Evolutionary conservation across 306 rosid genomes (phyloP).

Genomic region (Pyrus betulifolia): DNA sequence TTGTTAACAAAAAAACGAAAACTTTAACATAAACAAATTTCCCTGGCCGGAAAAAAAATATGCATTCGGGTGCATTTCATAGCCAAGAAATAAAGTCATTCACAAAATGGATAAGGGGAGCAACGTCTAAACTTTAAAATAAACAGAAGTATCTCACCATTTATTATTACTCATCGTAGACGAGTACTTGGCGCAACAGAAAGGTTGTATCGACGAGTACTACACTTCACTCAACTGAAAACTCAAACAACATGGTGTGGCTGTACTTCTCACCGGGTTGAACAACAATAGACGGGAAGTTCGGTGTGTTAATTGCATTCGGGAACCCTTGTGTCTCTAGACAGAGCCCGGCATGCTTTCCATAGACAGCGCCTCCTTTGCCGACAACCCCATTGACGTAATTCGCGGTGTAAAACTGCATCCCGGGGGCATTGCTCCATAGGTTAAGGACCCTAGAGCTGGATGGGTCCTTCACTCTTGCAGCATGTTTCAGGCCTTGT

Average conservation of each 20-base stretch:
- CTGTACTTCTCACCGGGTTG: slow-evolving; percentile 71
- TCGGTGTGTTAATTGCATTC: slow-evolving; percentile 61
- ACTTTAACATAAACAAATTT: too few relatives aligned
- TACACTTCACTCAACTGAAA: slow-evolving; percentile 53
- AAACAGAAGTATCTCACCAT: neutral
- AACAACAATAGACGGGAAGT: slow-evolving; percentile 74
- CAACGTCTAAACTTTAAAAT: neutral
- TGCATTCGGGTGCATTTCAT: neutral
- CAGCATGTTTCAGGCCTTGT: slow-evolving; percentile 65
- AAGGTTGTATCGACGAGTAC: neutral
- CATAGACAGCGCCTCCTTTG: slow-evolving; percentile 65
- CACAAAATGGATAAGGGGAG: neutral
- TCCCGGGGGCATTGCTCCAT: slow-evolving; percentile 77
- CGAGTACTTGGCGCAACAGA: neutral
- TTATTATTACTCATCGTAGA: neutral
- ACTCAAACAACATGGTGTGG: slow-evolving; percentile 80
- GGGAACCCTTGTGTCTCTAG: slow-evolving; percentile 97
- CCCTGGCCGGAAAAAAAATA: neutral
- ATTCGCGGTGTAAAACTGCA: slow-evolving; percentile 93
- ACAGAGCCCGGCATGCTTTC: slow-evolving; percentile 79
- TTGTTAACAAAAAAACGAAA: too few relatives aligned
- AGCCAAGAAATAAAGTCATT: neutral
- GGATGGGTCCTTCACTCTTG: slow-evolving; percentile 73
- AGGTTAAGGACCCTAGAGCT: slow-evolving; percentile 77
- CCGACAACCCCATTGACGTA: slow-evolving; percentile 63